Conservation (phyloP, 495 filamentous ascomycete genomes). For the Margaritispora aquatica region DNA sequence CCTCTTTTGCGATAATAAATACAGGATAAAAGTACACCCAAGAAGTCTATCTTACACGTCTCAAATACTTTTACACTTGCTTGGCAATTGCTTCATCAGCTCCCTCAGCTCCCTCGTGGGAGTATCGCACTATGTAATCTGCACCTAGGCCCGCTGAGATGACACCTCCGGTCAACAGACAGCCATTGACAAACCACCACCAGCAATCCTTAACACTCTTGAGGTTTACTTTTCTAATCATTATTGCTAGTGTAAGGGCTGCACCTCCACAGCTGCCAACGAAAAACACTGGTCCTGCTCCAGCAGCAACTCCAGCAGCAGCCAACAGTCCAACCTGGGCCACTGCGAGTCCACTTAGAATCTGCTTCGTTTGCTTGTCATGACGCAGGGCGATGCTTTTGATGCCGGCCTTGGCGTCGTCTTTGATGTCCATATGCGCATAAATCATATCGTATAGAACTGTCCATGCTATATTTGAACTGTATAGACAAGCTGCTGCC, state of each 20-base stretch:
- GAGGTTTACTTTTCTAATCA: constrained; percentile 85
- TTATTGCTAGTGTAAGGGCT: constrained; percentile 63
- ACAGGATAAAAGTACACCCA: not conserved
- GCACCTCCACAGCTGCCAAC: constrained; percentile 80
- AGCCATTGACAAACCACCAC: constrained; percentile 86
- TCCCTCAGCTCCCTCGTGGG: not conserved
- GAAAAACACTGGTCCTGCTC: constrained; percentile 82
- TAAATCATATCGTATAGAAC: constrained; percentile 98
- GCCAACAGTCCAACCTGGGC: constrained; percentile 75
- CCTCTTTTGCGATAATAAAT: no score
- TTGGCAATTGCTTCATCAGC: not conserved
- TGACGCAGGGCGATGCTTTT: constrained; percentile 92
- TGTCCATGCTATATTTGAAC: constrained; percentile 88
- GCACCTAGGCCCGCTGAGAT: constrained; percentile 43
- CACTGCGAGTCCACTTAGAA: constrained; percentile 69
- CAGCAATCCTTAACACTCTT: constrained; percentile 83
- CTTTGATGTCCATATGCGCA: constrained; percentile 96
- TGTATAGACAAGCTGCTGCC: constrained; percentile 69
- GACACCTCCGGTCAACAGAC: constrained; percentile 48
- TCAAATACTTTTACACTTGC: not conserved
- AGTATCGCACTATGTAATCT: constrained; percentile 43
- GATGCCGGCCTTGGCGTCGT: constrained; percentile 88
- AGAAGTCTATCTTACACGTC: not conserved
- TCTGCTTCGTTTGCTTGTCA: constrained; percentile 78
- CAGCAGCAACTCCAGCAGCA: constrained; percentile 64